Evolutionary conservation across 495 filamentous ascomycete species (phyloP), one percentile per base, ranked within the genome.

Genomic region (Mytilinidion resinicola): DNA sequence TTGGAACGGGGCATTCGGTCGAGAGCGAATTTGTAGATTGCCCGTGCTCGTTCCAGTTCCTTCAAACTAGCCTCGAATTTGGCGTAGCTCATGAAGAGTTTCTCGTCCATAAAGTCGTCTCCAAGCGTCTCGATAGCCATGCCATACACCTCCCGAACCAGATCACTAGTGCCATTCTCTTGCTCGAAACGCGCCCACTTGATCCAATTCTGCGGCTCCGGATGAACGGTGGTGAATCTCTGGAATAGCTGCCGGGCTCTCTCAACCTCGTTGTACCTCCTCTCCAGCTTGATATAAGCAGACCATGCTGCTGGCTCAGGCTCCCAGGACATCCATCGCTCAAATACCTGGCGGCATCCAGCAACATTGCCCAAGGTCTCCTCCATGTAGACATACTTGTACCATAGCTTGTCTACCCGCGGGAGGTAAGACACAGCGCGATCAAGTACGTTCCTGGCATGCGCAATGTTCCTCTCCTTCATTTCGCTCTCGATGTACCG

Each of bases 141-240:
- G 7, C 91, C 90, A 69, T 90, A 96, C 8, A 97, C 93, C 60
- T 97, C 91, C 41, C 93, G 81, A 6, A 98, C 93, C 65, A 91
- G 67, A 67, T 96, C 93, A 66, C 83, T 88, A 0, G 90, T 95
- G 4, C 93, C 93, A 64, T 82, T 87, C 66, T 98, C 95, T 71
- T 96, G 92, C 69, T 97, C 92, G 64, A 96, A 97, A 39, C 89
- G 21, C 91, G 93, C 85, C 93, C 93, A 98, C 71, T 96, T 97
- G 70, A 97, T 90, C 95, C 95, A 98, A 62, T 96, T 97, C 70
- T 85, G 81, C 36, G 93, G 89, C 67, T 98, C 92, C 9, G 95
- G 91, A 67, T 96, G 95, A 3, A 98, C 92, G 41, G 90, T 79
- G 3, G 90, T 96, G 65, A 96, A 96, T 14, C 90, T 82, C 65